Percentiles rank a stretch among this genome's conserved stretches.
Evolutionary conservation across 2,329 filamentous ascomycete genomes (phyloP).

Genomic region (Calonectria hongkongensis): DNA sequence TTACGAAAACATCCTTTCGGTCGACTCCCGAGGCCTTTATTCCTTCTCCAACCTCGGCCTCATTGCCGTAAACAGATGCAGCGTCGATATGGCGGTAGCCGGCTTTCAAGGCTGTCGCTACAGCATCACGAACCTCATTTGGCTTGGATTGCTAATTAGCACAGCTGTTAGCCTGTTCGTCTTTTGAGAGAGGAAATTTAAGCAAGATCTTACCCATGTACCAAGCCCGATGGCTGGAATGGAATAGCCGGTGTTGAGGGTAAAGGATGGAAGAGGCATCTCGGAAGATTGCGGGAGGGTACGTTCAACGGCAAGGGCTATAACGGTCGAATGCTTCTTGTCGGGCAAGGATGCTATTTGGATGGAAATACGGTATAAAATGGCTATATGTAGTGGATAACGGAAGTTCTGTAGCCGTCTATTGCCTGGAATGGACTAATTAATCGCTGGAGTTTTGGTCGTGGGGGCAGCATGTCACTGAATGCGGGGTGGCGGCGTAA

Average conservation of each 20-base stretch:
- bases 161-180: background rate
- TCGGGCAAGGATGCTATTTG: too few relatives aligned
- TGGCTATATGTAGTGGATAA: background rate
- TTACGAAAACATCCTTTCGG: constrained; percentile 5
- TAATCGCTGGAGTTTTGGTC: background rate
- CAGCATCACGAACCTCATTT: background rate
- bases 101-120: background rate
- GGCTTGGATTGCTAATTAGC: background rate
- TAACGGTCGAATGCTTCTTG: too few relatives aligned
- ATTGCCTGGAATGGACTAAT: background rate
- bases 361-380: too few relatives aligned
- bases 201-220: background rate
- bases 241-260: background rate
- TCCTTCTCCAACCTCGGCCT: background rate
- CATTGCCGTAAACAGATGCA: background rate
- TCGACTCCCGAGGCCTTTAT: background rate
- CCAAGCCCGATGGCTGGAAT: background rate
- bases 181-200: background rate
- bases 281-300: background rate
- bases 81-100: constrained; percentile 22
- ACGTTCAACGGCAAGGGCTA: background rate
- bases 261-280: background rate
- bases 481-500: background rate
- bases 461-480: background rate
- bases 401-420: background rate